phyloP scores from a whole-genome alignment of 306 rosid species.

The Quercus mongolica region DNA sequence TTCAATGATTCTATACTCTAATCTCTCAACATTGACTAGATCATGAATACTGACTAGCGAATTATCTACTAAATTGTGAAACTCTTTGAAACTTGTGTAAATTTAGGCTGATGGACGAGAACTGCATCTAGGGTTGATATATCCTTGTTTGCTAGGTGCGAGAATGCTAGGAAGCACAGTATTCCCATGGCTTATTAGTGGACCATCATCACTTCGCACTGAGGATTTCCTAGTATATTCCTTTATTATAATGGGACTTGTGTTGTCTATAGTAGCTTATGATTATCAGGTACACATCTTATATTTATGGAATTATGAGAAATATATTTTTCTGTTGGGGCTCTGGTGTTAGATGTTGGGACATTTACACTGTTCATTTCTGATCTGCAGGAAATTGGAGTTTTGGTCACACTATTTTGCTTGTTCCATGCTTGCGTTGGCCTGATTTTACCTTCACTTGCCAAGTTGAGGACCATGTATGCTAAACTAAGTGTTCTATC shows the following conservation, averaged over 20 bases:
- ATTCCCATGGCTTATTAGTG: slow-evolving; percentile 80
- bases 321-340: slow-evolving; percentile 6
- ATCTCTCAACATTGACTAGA: background rate
- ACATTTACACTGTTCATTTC: slow-evolving; percentile 16
- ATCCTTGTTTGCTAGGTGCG: slow-evolving; percentile 76
- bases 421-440: slow-evolving; percentile 77
- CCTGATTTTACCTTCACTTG: slow-evolving; percentile 79
- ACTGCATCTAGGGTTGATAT: slow-evolving; percentile 79
- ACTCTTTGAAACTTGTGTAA: slow-evolving; percentile 20
- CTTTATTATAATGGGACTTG: slow-evolving; percentile 54
- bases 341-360: slow-evolving; percentile 10
- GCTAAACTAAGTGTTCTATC: slow-evolving; percentile 9
- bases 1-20: background rate
- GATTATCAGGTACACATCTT: slow-evolving; percentile 77
- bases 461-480: slow-evolving; percentile 93
- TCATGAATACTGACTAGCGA: background rate
- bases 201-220: slow-evolving; percentile 62
- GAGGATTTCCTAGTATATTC: slow-evolving; percentile 72
- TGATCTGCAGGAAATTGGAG: slow-evolving; percentile 74
- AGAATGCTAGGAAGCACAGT: slow-evolving; percentile 90
- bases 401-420: slow-evolving; percentile 68
- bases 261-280: slow-evolving; percentile 64
- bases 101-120: slow-evolving; percentile 94
- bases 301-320: slow-evolving; percentile 8
- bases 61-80: background rate